Evolutionary conservation across 805 yeast species (phyloP).

Genomic region (Cyberlindnera mississippiensis): DNA sequence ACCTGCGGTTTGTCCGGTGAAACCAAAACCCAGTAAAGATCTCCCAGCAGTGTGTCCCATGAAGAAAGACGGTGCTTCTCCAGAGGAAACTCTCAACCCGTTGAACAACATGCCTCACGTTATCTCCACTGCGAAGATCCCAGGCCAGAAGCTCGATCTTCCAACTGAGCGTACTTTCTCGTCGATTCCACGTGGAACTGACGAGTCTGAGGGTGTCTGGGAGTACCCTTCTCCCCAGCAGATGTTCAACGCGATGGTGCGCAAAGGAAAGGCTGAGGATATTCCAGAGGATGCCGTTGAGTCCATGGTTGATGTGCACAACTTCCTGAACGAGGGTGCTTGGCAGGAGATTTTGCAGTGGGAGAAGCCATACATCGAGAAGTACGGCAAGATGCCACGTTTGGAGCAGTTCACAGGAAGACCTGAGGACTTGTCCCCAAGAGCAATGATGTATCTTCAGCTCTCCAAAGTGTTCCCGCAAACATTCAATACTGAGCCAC

Average conservation of each 20-base stretch:
- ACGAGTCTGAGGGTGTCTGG: slow-evolving; percentile 73
- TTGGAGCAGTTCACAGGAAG: slow-evolving; percentile 85
- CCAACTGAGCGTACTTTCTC: slow-evolving; percentile 84
- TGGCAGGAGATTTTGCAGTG: slow-evolving; percentile 93
- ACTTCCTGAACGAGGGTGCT: slow-evolving; percentile 94
- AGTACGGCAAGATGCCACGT: slow-evolving; percentile 62
- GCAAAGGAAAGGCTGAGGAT: slow-evolving; percentile 85
- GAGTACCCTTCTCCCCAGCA: slow-evolving; percentile 99
- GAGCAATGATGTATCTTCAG: slow-evolving; percentile 66
- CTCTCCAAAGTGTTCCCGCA: slow-evolving; percentile 71
- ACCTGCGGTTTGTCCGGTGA: slow-evolving; percentile 38
- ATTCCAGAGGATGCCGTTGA: slow-evolving; percentile 95
- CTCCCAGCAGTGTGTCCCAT: slow-evolving; percentile 39
- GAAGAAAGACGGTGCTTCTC: slow-evolving; percentile 24
- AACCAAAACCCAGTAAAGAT: slow-evolving; percentile 25
- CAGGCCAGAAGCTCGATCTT: slow-evolving; percentile 74
- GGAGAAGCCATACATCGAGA: slow-evolving; percentile 70
- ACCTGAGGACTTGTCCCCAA: slow-evolving; percentile 82
- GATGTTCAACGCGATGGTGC: slow-evolving; percentile 96
- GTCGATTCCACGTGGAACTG: slow-evolving; percentile 79
- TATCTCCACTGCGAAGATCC: slow-evolving; percentile 60
- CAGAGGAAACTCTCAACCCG: slow-evolving; percentile 52
- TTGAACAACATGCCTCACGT: slow-evolving; percentile 83
- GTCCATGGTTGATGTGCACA: slow-evolving; percentile 95
- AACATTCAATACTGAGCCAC: slow-evolving; percentile 71